Percentiles rank a stretch among this genome's conserved stretches.
Conservation (phyloP, 176 grass and related monocot species). For the Typha latifolia region DNA sequence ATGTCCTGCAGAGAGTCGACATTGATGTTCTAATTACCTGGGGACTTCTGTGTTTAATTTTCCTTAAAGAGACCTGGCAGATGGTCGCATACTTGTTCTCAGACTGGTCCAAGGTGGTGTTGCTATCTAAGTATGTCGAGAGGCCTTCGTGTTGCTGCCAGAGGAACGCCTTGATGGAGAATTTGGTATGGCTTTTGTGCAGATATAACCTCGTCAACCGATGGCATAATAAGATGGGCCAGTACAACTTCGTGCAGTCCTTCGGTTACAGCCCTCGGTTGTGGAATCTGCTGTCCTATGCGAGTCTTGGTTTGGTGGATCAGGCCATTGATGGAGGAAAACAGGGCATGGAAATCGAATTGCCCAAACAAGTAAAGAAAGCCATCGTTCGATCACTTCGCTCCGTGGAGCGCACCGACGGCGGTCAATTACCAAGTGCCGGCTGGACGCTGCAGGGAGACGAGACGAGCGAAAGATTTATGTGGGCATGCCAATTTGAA, state of each 20-base stretch:
- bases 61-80: too few species aligned
- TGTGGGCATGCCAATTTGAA: too few species aligned
- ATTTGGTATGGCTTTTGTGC: neutral
- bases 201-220: neutral
- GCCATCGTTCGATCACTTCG: neutral
- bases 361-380: too few species aligned
- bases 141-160: neutral
- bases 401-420: neutral
- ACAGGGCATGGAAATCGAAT: too few species aligned
- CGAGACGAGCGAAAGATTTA: too few species aligned
- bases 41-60: too few species aligned
- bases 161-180: neutral
- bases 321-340: constrained; percentile 10
- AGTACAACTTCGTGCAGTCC: constrained; percentile 17
- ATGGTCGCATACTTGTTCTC: constrained; percentile 6
- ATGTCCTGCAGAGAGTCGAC: too few species aligned
- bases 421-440: too few species aligned
- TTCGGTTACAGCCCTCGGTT: constrained; percentile 3
- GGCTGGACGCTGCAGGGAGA: too few species aligned
- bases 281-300: constrained; percentile 1
- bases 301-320: neutral
- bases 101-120: constrained; percentile 19
- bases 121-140: constrained; percentile 6
- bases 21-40: too few species aligned
- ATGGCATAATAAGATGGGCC: constrained; percentile 12